Evolutionary conservation across 2,329 filamentous ascomycete genomes (phyloP), one percentile per base, ranked within the genome.

Genomic region (Trichophyton equinum): DNA sequence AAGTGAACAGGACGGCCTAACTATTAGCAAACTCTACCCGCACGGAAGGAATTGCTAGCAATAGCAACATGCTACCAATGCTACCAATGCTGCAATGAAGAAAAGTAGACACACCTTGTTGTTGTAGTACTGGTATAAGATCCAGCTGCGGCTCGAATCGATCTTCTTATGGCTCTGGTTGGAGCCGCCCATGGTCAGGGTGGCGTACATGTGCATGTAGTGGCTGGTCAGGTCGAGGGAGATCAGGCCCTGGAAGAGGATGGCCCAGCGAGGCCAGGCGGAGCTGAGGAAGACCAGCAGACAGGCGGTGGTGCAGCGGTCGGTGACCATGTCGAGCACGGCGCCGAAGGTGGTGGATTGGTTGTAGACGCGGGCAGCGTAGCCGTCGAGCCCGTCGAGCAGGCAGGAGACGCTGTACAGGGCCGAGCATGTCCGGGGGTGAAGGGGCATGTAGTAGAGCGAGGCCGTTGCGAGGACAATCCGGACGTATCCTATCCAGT

Each of bases 161-260:
- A 99, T 86, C 68, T 88, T 91, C 84, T 99, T 99, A 79, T 99
- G 94, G 78, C 91, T 89, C 67, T 83, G 78, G 18, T 85, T 83
- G 60, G 84, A 81, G 59, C 89, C 90, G 60, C 88, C 90, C 84
- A 96, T 94, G 65, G 86, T 86, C 69, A 96, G 79, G 0, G 91
- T 96, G 11, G 91, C 89, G 73, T 95, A 97, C 94, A 99, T 99
- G 78, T 99, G 94, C 80, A 97, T 92, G 73, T 97, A 99, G 76
- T 99, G 94, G 73, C 91, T 96, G 30, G 94, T 88, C 65, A 99
- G 82, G 75, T 99, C 94, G 68, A 99, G 78, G 60, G 87, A 88
- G 74, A 99, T 96, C 70, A 99, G 78, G 51, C 87, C 84, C 78
- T 99, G 94, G 81, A 99, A 99, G 62, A 97, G 71, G 67, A 97